Base-by-base conservation (phyloP, 805 yeast genomes). In the Jamesozyma rosinii region DNA sequence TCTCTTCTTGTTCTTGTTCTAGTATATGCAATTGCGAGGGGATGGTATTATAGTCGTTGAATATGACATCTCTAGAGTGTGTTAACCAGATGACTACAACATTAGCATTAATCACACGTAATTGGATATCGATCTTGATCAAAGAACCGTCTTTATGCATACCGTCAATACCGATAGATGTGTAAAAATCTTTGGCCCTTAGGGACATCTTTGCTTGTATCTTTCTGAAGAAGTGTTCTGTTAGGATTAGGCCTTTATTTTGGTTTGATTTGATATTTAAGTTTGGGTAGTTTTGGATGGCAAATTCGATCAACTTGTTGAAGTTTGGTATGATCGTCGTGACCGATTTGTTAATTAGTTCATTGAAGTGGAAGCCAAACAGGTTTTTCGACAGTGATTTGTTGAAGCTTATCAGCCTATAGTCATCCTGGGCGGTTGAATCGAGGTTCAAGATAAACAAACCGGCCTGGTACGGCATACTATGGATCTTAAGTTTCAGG, bases 151-250 rank as follows among this genome's bases (percentile, higher is more conserved):
- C 87, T 29, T 75, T 57, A 55, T 85, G 94, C 4, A 65, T 53
- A 10, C 83, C 95, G 43, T 68, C 67, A 6, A 86, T 67, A 29
- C 94, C 92, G 19, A 70, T 67, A 1, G 86, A 79, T 19, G 71
- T 68, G 47, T 82, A 80, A 37, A 76, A 62, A 6, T 76, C 78
- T 15, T 72, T 72, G 36, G 67, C 72, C 17, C 58, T 51, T 9
- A 59, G 61, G 34, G 56, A 59, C 46, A 53, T 47, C 41, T 70
- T 65, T 0, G 81, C 76, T 43, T 71, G 68, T 41, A 76, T 68
- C 49, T 79, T 78, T 48, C 96, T 72, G 65, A 89, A 86, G 57
- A 82, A 81, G 63, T 87, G 95, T 58, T 89, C 97, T 0, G 96
- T 95, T 6, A 88, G 65, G 0, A 89, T 95, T 37, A 84, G 64